phyloP scores from a whole-genome alignment of 2,329 filamentous ascomycete species.

The Paecilomyces sp. region DNA sequence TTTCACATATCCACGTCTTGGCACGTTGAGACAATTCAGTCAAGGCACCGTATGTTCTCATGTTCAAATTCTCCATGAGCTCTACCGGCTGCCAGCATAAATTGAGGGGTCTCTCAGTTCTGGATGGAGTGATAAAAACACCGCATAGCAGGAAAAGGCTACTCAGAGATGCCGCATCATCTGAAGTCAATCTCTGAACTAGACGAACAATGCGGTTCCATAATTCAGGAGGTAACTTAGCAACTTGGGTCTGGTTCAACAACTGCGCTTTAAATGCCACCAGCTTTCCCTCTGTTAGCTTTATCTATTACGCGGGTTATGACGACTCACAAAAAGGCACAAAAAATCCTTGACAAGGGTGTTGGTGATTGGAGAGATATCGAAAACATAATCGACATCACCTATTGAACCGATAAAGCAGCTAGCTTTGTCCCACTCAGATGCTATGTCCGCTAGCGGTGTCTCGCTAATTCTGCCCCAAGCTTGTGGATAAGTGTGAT shows the following conservation, averaged over 20 bases:
- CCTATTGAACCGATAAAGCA: background rate
- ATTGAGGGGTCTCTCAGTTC: background rate
- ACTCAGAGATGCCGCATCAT: background rate
- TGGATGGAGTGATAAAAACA: background rate
- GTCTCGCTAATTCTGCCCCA: background rate
- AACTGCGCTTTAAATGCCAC: background rate
- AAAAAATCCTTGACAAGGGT: slow-evolving; percentile 2
- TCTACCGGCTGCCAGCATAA: background rate
- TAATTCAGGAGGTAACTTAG: background rate
- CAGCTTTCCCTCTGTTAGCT: background rate
- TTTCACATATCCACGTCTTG: background rate
- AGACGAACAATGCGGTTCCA: background rate
- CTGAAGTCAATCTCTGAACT: background rate
- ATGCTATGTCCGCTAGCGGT: background rate
- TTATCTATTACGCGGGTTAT: background rate
- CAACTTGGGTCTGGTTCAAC: background rate
- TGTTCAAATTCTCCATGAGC: background rate
- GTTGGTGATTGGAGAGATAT: slow-evolving; percentile 4
- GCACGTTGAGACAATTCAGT: background rate
- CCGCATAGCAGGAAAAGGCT: background rate
- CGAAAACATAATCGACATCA: background rate
- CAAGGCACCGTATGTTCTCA: background rate
- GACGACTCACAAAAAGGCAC: background rate
- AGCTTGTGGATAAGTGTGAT: background rate
- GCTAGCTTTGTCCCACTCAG: background rate